These are phyloP conservation scores for Suillus placidus DNA, from an alignment of 768 basidiomycete species.

Conservation along the genomic window DNA sequence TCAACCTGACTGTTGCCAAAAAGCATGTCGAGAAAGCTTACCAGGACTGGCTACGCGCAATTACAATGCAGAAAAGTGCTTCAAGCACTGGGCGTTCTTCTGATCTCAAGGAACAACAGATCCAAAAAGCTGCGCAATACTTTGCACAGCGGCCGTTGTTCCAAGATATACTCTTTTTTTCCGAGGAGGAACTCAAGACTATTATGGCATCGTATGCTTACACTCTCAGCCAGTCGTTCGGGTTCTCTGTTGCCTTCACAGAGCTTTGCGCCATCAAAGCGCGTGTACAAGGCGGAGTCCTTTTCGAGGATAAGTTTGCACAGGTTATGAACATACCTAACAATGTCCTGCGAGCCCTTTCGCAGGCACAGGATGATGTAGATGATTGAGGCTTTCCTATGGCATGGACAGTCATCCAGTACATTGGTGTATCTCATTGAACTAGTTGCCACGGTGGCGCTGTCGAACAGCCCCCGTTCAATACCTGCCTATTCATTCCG, in stretches of 20 bases:
- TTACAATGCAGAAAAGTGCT: conserved; percentile 9
- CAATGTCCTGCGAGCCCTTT: conserved; percentile 22
- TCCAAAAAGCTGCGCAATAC: conserved; percentile 11
- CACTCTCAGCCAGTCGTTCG: conserved; percentile 38
- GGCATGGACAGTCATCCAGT: not conserved
- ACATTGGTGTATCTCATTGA: not conserved
- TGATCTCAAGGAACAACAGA: conserved; percentile 29
- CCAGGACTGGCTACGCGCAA: conserved; percentile 21
- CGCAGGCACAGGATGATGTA: conserved; percentile 13
- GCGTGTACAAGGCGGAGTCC: conserved; percentile 28
- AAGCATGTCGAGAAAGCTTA: conserved; percentile 39
- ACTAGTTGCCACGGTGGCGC: not conserved
- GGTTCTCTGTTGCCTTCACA: conserved; percentile 55
- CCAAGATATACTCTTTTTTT: conserved; percentile 18
- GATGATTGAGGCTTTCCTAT: conserved; percentile 11
- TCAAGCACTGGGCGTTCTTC: conserved; percentile 19
- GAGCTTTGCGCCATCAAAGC: conserved; percentile 62
- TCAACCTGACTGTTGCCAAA: conserved; percentile 45
- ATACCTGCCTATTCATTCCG: too few species aligned
- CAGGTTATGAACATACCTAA: conserved; percentile 27
- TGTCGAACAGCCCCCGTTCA: too few species aligned
- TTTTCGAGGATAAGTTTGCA: conserved; percentile 28
- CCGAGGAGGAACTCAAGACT: conserved; percentile 38
- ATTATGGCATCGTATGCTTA: conserved; percentile 64
- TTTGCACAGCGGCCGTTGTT: conserved; percentile 29